Percentiles rank a stretch among this genome's conserved stretches.
phyloP scores from a whole-genome alignment of 1,139 yeast species.

The Scheffersomyces illinoinensis region DNA sequence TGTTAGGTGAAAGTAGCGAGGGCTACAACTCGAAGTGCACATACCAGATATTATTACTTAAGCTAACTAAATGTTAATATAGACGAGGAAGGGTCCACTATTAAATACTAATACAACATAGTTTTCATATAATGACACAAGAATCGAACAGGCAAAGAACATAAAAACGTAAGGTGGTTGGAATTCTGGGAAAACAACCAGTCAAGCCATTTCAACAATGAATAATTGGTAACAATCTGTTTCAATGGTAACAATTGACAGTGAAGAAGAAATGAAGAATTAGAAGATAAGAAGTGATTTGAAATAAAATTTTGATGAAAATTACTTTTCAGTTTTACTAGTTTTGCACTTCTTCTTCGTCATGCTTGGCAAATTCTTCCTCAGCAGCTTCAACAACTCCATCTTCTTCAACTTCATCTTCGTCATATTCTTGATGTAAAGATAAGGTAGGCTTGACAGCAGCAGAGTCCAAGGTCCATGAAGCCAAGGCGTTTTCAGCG shows the following conservation, averaged over 20 bases:
- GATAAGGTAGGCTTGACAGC: slow-evolving; percentile 93
- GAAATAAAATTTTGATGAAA: background rate
- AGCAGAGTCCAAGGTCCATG: slow-evolving; percentile 96
- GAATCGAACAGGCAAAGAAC: background rate
- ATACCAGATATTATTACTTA: background rate
- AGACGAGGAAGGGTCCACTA: background rate
- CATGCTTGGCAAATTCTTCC: slow-evolving; percentile 44
- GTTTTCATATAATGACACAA: background rate
- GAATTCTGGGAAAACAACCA: background rate
- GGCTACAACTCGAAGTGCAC: background rate
- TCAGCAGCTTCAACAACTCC: slow-evolving; percentile 52
- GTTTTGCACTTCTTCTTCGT: slow-evolving; percentile 18
- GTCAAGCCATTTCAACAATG: background rate
- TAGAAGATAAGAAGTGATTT: background rate
- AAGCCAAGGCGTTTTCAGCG: slow-evolving; percentile 92
- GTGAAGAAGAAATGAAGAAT: background rate
- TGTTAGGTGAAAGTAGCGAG: too few relatives aligned
- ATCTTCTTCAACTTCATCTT: slow-evolving; percentile 47
- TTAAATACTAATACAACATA: background rate
- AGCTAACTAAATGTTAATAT: background rate
- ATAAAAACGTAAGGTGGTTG: background rate
- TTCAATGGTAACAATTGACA: background rate
- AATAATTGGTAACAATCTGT: background rate
- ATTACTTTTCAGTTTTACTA: background rate
- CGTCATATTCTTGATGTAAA: slow-evolving; percentile 75